Evolutionary conservation across 2,329 filamentous ascomycete genomes (phyloP).

Genomic region (Exophiala calicioides): DNA sequence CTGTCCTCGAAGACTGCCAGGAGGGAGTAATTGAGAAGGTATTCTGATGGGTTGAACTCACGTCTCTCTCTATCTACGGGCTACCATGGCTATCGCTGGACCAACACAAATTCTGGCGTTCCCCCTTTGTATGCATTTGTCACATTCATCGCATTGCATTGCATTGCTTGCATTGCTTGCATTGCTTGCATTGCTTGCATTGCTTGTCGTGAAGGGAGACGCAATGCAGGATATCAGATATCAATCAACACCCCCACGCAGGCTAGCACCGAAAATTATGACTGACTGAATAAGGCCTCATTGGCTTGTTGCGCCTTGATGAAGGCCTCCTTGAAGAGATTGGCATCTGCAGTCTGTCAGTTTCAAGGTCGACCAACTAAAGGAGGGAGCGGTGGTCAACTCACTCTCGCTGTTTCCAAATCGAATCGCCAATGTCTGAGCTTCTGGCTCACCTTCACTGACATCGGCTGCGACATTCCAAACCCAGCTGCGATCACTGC

Average conservation of each 20-base stretch:
- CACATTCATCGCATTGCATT: background rate
- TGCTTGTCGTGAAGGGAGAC: slow-evolving; percentile 1
- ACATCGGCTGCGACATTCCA: slow-evolving; percentile 98
- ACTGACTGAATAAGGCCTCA: slow-evolving; percentile 70
- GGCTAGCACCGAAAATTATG: slow-evolving; percentile 12
- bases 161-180: background rate
- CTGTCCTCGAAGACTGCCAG: background rate
- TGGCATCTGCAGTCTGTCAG: slow-evolving; percentile 69
- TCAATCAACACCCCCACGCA: slow-evolving; percentile 9
- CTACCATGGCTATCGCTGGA: background rate
- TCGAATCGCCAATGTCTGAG: slow-evolving; percentile 91
- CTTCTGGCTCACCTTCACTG: slow-evolving; percentile 95
- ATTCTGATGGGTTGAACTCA: background rate
- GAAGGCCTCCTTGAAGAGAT: slow-evolving; percentile 96
- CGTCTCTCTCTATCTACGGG: background rate
- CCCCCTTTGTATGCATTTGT: background rate
- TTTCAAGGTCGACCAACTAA: background rate
- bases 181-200: background rate
- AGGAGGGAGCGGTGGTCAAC: slow-evolving; percentile 38
- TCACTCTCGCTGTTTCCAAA: slow-evolving; percentile 97
- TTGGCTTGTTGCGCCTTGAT: slow-evolving; percentile 97
- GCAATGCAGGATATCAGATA: slow-evolving; percentile 17
- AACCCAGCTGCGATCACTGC: slow-evolving; percentile 97
- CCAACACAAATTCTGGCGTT: background rate
- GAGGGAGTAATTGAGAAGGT: no score